Conservation (phyloP, 306 rosid species). For the Gillenia trifoliata region DNA sequence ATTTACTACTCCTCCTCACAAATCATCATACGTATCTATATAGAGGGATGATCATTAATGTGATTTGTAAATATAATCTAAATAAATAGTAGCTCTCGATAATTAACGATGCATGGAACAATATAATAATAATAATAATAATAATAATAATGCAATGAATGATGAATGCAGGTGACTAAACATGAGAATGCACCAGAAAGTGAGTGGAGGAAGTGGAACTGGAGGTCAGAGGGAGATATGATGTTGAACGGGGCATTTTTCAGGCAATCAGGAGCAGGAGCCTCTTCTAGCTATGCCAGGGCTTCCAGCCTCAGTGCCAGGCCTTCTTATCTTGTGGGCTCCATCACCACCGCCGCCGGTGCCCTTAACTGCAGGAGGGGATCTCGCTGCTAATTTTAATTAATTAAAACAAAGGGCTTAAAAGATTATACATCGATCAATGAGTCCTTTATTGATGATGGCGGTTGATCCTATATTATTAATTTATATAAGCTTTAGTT, state of each 20-base stretch:
- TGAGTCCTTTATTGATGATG: too few species aligned
- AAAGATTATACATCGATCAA: too few species aligned
- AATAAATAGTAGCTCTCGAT: too few species aligned
- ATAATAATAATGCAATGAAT: neutral
- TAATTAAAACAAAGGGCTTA: neutral
- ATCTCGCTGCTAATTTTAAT: constrained; percentile 36
- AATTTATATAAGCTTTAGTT: too few species aligned
- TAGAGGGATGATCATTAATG: too few species aligned
- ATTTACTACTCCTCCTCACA: too few species aligned
- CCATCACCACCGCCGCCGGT: constrained; percentile 76
- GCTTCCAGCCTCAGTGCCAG: constrained; percentile 81
- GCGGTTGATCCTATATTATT: too few species aligned
- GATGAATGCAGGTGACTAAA: constrained; percentile 46
- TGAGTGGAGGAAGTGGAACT: constrained; percentile 74
- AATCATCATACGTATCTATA: too few species aligned
- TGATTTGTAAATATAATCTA: too few species aligned
- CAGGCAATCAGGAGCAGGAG: constrained; percentile 61
- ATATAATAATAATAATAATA: too few species aligned
- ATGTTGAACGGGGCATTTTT: constrained; percentile 80
- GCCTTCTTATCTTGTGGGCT: constrained; percentile 76
- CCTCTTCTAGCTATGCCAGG: constrained; percentile 55
- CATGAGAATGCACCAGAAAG: constrained; percentile 62
- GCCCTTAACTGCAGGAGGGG: constrained; percentile 67
- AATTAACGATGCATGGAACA: too few species aligned
- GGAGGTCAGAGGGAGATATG: constrained; percentile 87